A percentile compares a stretch with the other conserved stretches of the same genome.
Evolutionary conservation across 257 asterid genomes (phyloP).

Genomic region (Datura wrightii): DNA sequence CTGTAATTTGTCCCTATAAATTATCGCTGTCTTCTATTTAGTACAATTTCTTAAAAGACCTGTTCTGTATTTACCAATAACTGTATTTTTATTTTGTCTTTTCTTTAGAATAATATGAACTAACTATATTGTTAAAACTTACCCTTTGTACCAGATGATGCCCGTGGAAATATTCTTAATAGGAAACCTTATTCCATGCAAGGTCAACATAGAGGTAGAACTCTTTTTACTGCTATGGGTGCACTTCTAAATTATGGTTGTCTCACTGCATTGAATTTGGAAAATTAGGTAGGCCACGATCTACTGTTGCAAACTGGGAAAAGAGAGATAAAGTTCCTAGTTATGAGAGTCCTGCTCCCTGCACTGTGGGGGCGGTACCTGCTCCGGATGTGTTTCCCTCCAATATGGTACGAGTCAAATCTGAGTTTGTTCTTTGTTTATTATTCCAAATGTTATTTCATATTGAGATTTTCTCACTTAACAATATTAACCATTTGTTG

Average conservation of each 20-base stretch:
- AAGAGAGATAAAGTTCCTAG: constrained; percentile 64
- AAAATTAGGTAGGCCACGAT: constrained; percentile 58
- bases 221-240: constrained; percentile 30
- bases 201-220: constrained; percentile 72
- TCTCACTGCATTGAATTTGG: constrained; percentile 34
- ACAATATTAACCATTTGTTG: neutral
- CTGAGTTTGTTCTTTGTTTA: neutral
- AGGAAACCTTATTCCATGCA: constrained; percentile 61
- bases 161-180: constrained; percentile 51
- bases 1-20: neutral
- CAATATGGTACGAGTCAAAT: constrained; percentile 37
- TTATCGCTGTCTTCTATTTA: constrained; percentile 12
- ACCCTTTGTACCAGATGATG: constrained; percentile 51
- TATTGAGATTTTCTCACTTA: constrained; percentile 23
- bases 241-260: constrained; percentile 24
- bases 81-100: neutral
- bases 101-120: constrained; percentile 19
- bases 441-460: constrained; percentile 21
- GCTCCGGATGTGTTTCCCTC: constrained; percentile 46
- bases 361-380: constrained; percentile 57
- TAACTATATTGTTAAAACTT: neutral
- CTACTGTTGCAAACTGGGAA: constrained; percentile 68
- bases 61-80: neutral
- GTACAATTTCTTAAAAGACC: neutral
- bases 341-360: constrained; percentile 55